phyloP scores from a whole-genome alignment of 164 flowering plant species.

The Magnolia changhungtana region DNA sequence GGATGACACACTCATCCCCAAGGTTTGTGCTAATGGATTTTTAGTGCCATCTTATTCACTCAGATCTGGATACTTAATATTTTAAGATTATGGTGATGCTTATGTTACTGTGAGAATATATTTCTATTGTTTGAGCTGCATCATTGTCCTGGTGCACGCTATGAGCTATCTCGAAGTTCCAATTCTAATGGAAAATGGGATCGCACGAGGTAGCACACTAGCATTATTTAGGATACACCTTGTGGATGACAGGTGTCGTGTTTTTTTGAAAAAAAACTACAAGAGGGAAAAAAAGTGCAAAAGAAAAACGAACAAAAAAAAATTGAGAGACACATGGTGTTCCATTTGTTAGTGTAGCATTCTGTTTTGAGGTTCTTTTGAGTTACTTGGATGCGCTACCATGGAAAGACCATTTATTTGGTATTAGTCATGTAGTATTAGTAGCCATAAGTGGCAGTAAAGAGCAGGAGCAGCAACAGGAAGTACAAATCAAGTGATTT shows the following conservation, averaged over 20 bases:
- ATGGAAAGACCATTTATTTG: too few relatives aligned
- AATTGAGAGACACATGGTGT: too few relatives aligned
- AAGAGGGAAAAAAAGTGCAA: not conserved
- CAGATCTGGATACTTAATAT: not conserved
- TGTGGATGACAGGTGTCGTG: not conserved
- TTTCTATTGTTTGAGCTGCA: not conserved
- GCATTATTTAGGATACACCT: not conserved
- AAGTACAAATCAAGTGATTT: too few relatives aligned
- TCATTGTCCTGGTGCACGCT: not conserved
- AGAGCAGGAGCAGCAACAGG: too few relatives aligned
- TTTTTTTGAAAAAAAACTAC: not conserved
- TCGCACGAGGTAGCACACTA: not conserved
- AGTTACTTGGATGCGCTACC: too few relatives aligned
- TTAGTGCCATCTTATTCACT: not conserved
- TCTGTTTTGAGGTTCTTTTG: too few relatives aligned
- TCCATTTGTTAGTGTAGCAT: too few relatives aligned
- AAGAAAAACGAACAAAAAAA: too few relatives aligned
- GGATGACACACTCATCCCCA: slow-evolving; percentile 82
- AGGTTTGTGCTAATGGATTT: slow-evolving; percentile 44
- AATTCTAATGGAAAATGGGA: not conserved
- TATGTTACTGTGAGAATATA: not conserved
- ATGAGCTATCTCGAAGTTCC: not conserved
- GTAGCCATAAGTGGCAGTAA: too few relatives aligned
- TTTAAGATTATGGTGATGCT: not conserved
- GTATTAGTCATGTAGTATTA: too few relatives aligned